Evolutionary conservation across 768 basidiomycete species (phyloP).

Genomic region (Mycena pura): DNA sequence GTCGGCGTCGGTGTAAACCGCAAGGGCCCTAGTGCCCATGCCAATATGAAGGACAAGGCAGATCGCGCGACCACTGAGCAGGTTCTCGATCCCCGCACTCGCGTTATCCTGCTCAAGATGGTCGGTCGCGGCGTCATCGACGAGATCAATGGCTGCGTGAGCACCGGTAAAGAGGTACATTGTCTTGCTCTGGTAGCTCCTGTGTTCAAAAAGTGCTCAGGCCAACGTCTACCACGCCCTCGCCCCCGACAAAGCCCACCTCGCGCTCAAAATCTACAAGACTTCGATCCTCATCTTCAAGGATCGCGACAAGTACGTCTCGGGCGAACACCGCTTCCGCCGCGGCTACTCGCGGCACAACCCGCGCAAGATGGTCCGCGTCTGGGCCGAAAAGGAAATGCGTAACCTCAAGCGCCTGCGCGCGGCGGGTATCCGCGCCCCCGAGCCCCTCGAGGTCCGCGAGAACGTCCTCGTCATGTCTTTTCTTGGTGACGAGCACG

Average conservation of each 20-base stretch:
- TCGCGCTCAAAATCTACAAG: constrained; percentile 98
- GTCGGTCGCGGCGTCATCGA: constrained; percentile 87
- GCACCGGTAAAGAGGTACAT: constrained; percentile 93
- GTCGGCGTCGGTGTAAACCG: constrained; percentile 82
- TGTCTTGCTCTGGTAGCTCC: constrained; percentile 20
- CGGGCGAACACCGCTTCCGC: constrained; percentile 94
- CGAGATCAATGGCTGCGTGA: constrained; percentile 94
- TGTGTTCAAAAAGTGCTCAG: constrained; percentile 44
- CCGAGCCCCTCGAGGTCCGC: constrained; percentile 89
- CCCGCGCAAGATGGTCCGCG: constrained; percentile 96
- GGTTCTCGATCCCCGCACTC: constrained; percentile 94
- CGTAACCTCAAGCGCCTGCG: constrained; percentile 88
- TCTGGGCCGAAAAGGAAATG: constrained; percentile 99
- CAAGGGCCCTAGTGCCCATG: constrained; percentile 88
- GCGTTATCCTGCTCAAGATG: constrained; percentile 95
- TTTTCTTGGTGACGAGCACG: constrained; percentile 82
- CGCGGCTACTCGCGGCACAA: constrained; percentile 89
- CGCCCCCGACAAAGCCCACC: constrained; percentile 57
- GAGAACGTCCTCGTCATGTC: constrained; percentile 98
- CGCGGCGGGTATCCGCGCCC: constrained; percentile 84
- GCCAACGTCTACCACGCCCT: constrained; percentile 97
- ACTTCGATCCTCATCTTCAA: constrained; percentile 98
- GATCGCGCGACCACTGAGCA: constrained; percentile 98
- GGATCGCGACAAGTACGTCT: constrained; percentile 95
- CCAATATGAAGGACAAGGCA: constrained; percentile 93